Conservation (phyloP, 2,329 filamentous ascomycete species). For the Onygenales sp. region DNA sequence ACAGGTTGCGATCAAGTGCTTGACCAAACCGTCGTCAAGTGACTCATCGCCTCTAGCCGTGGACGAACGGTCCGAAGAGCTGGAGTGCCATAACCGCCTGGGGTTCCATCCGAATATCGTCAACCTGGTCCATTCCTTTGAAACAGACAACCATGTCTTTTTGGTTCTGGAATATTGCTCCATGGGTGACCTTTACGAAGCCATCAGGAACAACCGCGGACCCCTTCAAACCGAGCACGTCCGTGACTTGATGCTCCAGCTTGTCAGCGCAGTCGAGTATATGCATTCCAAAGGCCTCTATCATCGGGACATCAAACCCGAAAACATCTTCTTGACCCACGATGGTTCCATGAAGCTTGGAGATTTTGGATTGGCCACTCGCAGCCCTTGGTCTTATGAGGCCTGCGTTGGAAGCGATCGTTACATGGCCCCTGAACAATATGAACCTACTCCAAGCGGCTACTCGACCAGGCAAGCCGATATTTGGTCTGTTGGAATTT, state of each 20-base stretch:
- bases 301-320: constrained; percentile 97
- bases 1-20: constrained; percentile 88
- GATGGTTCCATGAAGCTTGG: constrained; percentile 89
- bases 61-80: constrained; percentile 59
- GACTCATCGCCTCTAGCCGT: constrained; percentile 55
- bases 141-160: constrained; percentile 83
- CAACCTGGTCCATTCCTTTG: constrained; percentile 82
- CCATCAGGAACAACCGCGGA: constrained; percentile 79
- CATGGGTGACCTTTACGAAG: constrained; percentile 94
- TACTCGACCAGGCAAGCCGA: constrained; percentile 92
- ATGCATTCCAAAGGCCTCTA: constrained; percentile 87
- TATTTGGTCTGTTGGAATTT: constrained; percentile 95
- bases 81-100: constrained; percentile 67
- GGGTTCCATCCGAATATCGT: constrained; percentile 83
- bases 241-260: constrained; percentile 90
- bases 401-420: constrained; percentile 92
- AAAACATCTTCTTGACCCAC: constrained; percentile 93
- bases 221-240: constrained; percentile 94
- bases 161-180: constrained; percentile 92
- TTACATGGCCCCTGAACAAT: constrained; percentile 99
- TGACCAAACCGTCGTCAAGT: constrained; percentile 68
- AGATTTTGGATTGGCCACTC: constrained; percentile 89
- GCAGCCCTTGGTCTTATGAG: constrained; percentile 82
- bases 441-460: constrained; percentile 74
- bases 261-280: constrained; percentile 80